phyloP scores from a whole-genome alignment of 2,329 filamentous ascomycete genomes.

The Rhynchosporium agropyri region DNA sequence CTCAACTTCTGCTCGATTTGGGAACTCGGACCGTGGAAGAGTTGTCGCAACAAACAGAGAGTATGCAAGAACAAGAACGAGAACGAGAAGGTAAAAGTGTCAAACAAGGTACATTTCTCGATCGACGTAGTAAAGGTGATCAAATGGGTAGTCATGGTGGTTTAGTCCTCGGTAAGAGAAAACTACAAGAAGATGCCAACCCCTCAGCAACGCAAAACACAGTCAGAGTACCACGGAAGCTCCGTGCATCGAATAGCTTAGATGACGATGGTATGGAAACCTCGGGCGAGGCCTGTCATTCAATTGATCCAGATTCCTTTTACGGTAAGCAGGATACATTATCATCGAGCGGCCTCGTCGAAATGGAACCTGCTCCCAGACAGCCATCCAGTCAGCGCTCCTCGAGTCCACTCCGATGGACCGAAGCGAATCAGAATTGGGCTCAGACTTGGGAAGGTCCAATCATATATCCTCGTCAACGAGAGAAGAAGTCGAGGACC shows the following conservation, averaged over 20 bases:
- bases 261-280: not conserved
- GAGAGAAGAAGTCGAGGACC: slow-evolving; percentile 2
- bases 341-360: not conserved
- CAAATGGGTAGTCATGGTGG: not conserved
- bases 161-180: not conserved
- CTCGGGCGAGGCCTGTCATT: not conserved
- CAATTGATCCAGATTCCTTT: slow-evolving; percentile 2
- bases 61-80: not conserved
- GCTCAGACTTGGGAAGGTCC: slow-evolving; percentile 1
- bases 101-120: not conserved
- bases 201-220: not conserved
- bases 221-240: not conserved
- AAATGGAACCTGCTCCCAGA: not conserved
- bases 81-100: not conserved
- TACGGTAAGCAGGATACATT: not conserved
- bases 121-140: not conserved
- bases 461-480: not conserved
- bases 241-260: not conserved
- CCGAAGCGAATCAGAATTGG: slow-evolving; percentile 3
- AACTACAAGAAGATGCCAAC: not conserved
- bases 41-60: not conserved
- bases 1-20: not conserved
- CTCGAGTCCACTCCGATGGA: slow-evolving; percentile 4
- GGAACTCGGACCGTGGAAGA: not conserved
- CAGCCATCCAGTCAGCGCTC: slow-evolving; percentile 2